Base-by-base conservation (phyloP, 345 rosid species). In the Moringa oleifera region DNA sequence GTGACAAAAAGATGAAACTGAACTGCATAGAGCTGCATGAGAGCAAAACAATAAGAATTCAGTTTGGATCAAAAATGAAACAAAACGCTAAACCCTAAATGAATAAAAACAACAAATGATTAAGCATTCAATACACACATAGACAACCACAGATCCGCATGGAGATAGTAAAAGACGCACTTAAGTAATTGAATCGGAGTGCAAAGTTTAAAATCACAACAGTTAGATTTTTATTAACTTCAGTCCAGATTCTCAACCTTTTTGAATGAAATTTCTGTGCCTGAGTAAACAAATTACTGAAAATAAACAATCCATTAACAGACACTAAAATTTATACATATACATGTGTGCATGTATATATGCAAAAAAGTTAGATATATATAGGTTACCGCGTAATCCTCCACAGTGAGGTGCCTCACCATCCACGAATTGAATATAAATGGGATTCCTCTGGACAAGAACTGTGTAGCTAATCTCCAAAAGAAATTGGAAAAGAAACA, bases 1-100 rank as follows among this genome's bases (percentile, higher is more conserved):
- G 97, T 88, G 63, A 90, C 95, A 71, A 94, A 88, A 3, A 90
- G 96, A 67, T 88, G 92, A 67, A 94, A 94, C 68, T 94, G 96
- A 49, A 94, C 87, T 0, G 96, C 97, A 21, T 81, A 88, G 2
- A 94, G 75, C 97, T 94, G 83, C 73, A 77, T 66, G 47, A 19
- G 18, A 63, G 18, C 45, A 31, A 56, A 52, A 45, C 50, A 53
- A n/a, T 45, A 31, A 57, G 49, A 57, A 57, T 31, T 10, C 13
- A 73, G 53, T 46, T 4, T 6, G 41, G 53, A 28, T 13, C 50
- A 46, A 46, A 53, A 19, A 17, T 25, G 18, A 25, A 56, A 24
- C n/a, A 7, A 12, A 47, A 41, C 61, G 23, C 12, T 25, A 65
- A 41, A 41, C 47, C 13, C 13, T 7, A 4, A 41, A 41, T 5